A percentile compares a stretch with the other conserved stretches of the same genome.
Evolutionary conservation across 176 grass and related monocot genomes (phyloP).

Genomic region (Rhynchospora breviuscula): DNA sequence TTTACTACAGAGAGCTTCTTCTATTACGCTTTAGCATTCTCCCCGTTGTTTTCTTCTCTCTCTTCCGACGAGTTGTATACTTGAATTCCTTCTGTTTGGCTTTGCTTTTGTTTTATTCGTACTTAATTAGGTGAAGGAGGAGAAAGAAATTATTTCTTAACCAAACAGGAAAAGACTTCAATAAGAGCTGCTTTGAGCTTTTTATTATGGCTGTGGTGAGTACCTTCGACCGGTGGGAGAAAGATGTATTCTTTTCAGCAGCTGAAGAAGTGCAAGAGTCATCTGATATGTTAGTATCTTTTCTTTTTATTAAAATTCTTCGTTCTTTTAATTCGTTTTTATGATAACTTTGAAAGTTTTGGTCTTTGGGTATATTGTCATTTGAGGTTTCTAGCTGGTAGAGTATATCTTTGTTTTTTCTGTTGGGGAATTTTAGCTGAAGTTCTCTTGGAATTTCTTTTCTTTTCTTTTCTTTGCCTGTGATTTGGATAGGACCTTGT

Average conservation of each 20-base stretch:
- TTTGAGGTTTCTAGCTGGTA: not conserved
- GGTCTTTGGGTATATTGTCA: not conserved
- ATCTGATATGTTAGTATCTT: slow-evolving; percentile 50
- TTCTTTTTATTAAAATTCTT: not conserved
- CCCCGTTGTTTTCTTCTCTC: not conserved
- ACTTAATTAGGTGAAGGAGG: not conserved
- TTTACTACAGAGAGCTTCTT: not conserved
- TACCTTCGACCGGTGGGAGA: slow-evolving; percentile 79
- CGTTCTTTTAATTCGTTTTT: slow-evolving; percentile 11
- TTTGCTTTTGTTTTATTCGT: slow-evolving; percentile 14
- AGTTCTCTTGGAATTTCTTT: not conserved
- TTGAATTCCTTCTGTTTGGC: not conserved
- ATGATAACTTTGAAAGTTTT: not conserved
- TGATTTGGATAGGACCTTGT: not conserved
- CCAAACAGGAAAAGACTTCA: not conserved
- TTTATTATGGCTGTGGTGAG: slow-evolving; percentile 45
- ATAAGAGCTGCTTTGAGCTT: not conserved
- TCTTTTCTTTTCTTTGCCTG: not conserved
- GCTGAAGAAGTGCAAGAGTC: slow-evolving; percentile 92
- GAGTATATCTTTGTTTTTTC: not conserved
- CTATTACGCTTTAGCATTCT: slow-evolving; percentile 14
- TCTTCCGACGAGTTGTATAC: not conserved
- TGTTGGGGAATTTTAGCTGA: not conserved
- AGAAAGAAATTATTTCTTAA: not conserved
- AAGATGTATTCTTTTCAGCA: slow-evolving; percentile 74